Conservation (phyloP, 1,139 yeast genomes). For the Pneumocystis jirovecii region DNA sequence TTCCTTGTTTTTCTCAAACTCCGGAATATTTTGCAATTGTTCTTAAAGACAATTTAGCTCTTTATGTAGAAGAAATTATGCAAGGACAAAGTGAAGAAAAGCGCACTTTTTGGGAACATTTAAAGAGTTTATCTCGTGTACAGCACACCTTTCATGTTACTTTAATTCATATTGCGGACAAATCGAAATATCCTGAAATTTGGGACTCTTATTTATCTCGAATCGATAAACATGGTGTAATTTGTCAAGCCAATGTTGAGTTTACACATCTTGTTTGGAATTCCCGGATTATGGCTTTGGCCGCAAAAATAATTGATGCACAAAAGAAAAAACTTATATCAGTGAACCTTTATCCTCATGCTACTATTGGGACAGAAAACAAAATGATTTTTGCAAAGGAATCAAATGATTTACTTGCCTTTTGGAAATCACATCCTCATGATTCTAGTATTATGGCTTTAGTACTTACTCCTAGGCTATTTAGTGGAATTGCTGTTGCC, state of each 20-base stretch:
- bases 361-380: slow-evolving; percentile 55
- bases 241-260: slow-evolving; percentile 31
- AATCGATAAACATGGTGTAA: slow-evolving; percentile 15
- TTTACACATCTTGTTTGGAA: slow-evolving; percentile 38
- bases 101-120: slow-evolving; percentile 17
- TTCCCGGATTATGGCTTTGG: slow-evolving; percentile 40
- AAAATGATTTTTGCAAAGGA: slow-evolving; percentile 37
- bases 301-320: slow-evolving; percentile 31
- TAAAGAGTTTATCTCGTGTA: slow-evolving; percentile 30
- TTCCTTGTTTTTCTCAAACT: slow-evolving; percentile 7
- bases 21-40: slow-evolving; percentile 27
- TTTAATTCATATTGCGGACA: slow-evolving; percentile 37
- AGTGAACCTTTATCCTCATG: slow-evolving; percentile 44
- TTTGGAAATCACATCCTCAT: slow-evolving; percentile 2
- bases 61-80: slow-evolving; percentile 5
- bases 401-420: slow-evolving; percentile 31
- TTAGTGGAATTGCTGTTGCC: neutral
- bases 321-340: slow-evolving; percentile 18
- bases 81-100: slow-evolving; percentile 11
- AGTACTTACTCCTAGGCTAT: neutral
- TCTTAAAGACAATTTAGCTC: slow-evolving; percentile 5
- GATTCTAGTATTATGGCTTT: neutral
- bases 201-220: slow-evolving; percentile 21
- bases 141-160: slow-evolving; percentile 66
- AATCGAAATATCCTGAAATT: slow-evolving; percentile 14